Base-by-base conservation (phyloP, 768 basidiomycete genomes). In the Candolleomyces eurysporus region DNA sequence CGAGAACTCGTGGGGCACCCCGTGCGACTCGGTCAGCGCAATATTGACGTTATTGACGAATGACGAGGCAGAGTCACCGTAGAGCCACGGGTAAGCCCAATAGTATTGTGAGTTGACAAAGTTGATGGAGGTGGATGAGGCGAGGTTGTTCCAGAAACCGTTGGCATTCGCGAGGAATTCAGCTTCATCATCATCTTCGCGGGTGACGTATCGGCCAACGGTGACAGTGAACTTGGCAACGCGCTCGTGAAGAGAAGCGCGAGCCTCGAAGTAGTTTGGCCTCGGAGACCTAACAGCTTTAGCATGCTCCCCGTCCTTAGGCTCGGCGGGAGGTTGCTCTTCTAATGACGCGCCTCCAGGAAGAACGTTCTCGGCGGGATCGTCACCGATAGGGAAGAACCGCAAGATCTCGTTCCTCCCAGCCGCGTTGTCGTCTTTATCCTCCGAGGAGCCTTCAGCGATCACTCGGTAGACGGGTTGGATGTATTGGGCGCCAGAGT, bases 11-110 rank as follows among this genome's bases (percentile, higher is more conserved):
- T n/a, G n/a, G n/a, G n/a, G n/a, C n/a, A n/a, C n/a, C n/a, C 61
- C 61, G 42, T 62, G 61, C 17, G 57, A 5, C 39, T 62, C 61
- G 7, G 51, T 45, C 5, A 58, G 32, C 5, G 50, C 61, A 22
- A 62, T 1, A 46, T 62, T 19, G n/a, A 54, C 61, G 40, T 16
- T 48, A 50, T 62, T 62, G 61, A 62, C 50, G 61, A 45, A 62
- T 1, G 48, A 7, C 42, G 52, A 39, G 19, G 49, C 49, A n/a
- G 2, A 1, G 1, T 48, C 10, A 22, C 57, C 58, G 50, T 51
- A 62, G 49, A 62, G 42, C n/a, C n/a, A 54, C 5, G 61, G 57
- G 11, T 54, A 19, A 6, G 57, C 57, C 49, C 48, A 62, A 43
- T 45, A 62, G 57, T 49, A 62, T 30, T 62, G 61, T 2, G 11